Conservation (phyloP, 768 basidiomycete genomes). For the Kwoniella europaea region DNA sequence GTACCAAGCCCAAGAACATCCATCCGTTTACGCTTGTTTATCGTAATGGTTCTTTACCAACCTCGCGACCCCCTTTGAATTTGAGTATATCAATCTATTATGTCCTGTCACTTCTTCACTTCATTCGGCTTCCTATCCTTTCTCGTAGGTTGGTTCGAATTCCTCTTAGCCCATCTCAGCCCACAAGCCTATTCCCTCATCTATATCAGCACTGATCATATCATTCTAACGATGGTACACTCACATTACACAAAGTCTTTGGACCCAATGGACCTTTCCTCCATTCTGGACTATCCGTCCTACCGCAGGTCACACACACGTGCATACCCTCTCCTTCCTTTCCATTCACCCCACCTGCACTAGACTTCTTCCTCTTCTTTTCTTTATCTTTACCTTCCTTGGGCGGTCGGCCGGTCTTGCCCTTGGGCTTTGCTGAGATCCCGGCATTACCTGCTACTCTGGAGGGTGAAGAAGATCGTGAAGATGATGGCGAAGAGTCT, state of each 20-base stretch:
- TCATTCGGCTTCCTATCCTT: conserved; percentile 42
- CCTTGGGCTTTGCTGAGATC: conserved; percentile 12
- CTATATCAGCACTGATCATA: too few species aligned
- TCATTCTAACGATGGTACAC: conserved; percentile 11
- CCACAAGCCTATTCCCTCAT: conserved; percentile 68
- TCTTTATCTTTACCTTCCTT: conserved; percentile 15
- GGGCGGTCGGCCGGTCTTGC: conserved; percentile 26
- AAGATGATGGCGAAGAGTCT: conserved; percentile 29
- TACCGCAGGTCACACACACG: conserved; percentile 89
- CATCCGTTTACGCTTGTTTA: too few species aligned
- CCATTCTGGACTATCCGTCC: conserved; percentile 98
- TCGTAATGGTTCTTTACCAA: too few species aligned
- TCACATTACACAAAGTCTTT: conserved; percentile 92
- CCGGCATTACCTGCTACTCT: neutral
- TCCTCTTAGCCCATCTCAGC: conserved; percentile 84
- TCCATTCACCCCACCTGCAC: conserved; percentile 57
- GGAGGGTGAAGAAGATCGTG: conserved; percentile 29
- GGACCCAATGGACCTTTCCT: conserved; percentile 93
- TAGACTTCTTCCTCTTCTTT: conserved; percentile 30
- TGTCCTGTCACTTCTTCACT: conserved; percentile 27
- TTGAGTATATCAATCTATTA: neutral
- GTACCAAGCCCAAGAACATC: neutral
- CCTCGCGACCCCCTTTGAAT: neutral
- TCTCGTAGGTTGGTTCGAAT: conserved; percentile 59
- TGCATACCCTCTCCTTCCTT: conserved; percentile 66